phyloP scores from a whole-genome alignment of 495 filamentous ascomycete species.

The Bacidia gigantensis region DNA sequence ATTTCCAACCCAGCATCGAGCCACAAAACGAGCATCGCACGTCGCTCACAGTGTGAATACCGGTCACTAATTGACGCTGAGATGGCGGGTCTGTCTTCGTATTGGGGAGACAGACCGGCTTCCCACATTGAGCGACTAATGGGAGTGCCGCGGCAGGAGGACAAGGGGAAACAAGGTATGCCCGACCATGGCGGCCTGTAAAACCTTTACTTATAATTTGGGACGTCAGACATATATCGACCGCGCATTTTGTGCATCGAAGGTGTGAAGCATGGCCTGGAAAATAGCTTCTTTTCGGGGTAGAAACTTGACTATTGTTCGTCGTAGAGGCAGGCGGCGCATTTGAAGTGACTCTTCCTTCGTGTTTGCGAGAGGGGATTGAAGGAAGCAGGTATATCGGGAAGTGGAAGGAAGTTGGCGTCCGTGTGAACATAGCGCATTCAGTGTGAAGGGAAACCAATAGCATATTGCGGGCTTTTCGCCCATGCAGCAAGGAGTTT shows the following conservation, averaged over 20 bases:
- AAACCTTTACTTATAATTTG: slow-evolving; percentile 89
- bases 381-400: slow-evolving; percentile 42
- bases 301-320: slow-evolving; percentile 11
- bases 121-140: slow-evolving; percentile 24
- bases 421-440: slow-evolving; percentile 14
- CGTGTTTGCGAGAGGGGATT: slow-evolving; percentile 33
- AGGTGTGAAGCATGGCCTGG: slow-evolving; percentile 43
- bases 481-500: too few species aligned
- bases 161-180: slow-evolving; percentile 59
- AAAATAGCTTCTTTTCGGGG: slow-evolving; percentile 28
- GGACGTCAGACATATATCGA: slow-evolving; percentile 58
- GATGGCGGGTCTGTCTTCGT: slow-evolving; percentile 49
- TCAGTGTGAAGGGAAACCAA: too few species aligned
- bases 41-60: slow-evolving; percentile 49
- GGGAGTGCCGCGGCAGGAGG: slow-evolving; percentile 14
- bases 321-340: slow-evolving; percentile 7
- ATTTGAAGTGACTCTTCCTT: slow-evolving; percentile 22
- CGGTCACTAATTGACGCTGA: slow-evolving; percentile 64
- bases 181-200: slow-evolving; percentile 83
- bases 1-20: slow-evolving; percentile 80
- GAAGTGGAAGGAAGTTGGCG: slow-evolving; percentile 24
- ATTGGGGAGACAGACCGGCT: slow-evolving; percentile 33
- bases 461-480: too few species aligned
- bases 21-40: slow-evolving; percentile 48
- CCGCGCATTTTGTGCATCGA: slow-evolving; percentile 57